Percentiles rank a stretch among this genome's conserved stretches.
phyloP scores from a whole-genome alignment of 768 basidiomycete species.

The Lanmaoa rubissima region DNA sequence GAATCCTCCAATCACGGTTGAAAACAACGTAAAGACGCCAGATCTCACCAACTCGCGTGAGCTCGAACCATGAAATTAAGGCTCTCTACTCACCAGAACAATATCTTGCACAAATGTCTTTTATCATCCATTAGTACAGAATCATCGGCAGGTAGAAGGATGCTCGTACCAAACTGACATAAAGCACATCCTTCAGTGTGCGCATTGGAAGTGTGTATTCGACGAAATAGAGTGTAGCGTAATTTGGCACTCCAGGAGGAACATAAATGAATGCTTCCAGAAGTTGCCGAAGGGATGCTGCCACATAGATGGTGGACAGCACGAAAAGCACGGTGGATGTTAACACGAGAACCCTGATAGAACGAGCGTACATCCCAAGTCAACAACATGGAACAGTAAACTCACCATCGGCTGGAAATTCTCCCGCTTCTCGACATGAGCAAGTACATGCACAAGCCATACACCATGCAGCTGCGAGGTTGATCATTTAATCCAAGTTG shows the following conservation, averaged over 20 bases:
- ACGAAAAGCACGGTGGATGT: constrained; percentile 15
- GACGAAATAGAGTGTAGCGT: constrained; percentile 12
- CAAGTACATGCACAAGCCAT: constrained; percentile 14
- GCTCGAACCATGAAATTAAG: neutral
- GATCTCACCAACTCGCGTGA: constrained; percentile 4
- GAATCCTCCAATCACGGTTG: constrained; percentile 19
- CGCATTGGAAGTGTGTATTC: constrained; percentile 10
- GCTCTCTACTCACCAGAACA: constrained; percentile 7
- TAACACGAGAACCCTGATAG: constrained; percentile 9
- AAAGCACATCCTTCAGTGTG: constrained; percentile 15
- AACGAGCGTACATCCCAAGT: neutral
- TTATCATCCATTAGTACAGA: neutral
- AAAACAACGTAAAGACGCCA: constrained; percentile 27
- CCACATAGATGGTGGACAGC: constrained; percentile 10
- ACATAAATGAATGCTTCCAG: constrained; percentile 16
- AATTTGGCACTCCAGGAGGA: constrained; percentile 4
- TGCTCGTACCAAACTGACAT: constrained; percentile 13
- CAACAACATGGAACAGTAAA: neutral
- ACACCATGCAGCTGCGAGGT: constrained; percentile 12
- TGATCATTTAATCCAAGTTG: neutral
- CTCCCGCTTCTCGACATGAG: constrained; percentile 1
- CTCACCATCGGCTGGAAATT: constrained; percentile 4
- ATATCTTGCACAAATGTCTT: constrained; percentile 19
- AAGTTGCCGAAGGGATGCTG: constrained; percentile 15
- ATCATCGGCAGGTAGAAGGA: neutral